Evolutionary conservation across 768 basidiomycete species (phyloP), one percentile per base, ranked within the genome.

Genomic region (Melanogaster broomeanus): DNA sequence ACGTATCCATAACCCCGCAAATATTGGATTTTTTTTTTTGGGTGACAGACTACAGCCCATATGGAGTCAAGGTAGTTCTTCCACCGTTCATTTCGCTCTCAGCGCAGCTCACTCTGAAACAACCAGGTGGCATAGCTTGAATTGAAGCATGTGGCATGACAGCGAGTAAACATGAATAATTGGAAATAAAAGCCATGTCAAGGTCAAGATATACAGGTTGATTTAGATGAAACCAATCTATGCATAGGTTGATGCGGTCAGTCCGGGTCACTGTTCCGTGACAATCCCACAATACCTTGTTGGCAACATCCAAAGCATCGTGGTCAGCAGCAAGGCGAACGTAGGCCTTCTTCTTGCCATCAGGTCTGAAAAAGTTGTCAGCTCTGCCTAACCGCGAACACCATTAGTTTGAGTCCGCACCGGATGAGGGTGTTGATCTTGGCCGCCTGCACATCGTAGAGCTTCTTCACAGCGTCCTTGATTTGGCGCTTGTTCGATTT

Each of bases 271-370:
- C 19, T 33, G 25, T 25, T 10, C 25, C 7, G 3, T 28, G 16
- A 19, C 25, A 30, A 22, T 39, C 13, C 3, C 9, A 39, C 65
- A 74, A 45, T 48, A 93, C 91, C 87, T 93, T 95, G 87, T 98
- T 98, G 55, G 95, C 95, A 49, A 97, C 92, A 69, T 98, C 95
- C 64, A 98, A 73, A 33, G 95, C 95, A 65, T 98, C 95, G 71
- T 94, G 89, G 77, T 97, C 94, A n/a, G 93, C 72, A 19, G 93
- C 90, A 69, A 98, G 77, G 44, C 95, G 86, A 40, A 98, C 95
- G 70, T 97, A 99, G 38, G 97, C 97, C 87, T 98, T 98, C 82
- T 99, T 99, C 85, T 88, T 93, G 45, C 96, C 96, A 66, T 98
- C 97, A 47, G 96, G 97, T 71, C 91, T 94, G 51, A 6, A 22